Percentiles rank a stretch among this genome's conserved stretches.
Evolutionary conservation across 352 stramenopile genomes (phyloP).

Genomic region (Phytopythium litorale): DNA sequence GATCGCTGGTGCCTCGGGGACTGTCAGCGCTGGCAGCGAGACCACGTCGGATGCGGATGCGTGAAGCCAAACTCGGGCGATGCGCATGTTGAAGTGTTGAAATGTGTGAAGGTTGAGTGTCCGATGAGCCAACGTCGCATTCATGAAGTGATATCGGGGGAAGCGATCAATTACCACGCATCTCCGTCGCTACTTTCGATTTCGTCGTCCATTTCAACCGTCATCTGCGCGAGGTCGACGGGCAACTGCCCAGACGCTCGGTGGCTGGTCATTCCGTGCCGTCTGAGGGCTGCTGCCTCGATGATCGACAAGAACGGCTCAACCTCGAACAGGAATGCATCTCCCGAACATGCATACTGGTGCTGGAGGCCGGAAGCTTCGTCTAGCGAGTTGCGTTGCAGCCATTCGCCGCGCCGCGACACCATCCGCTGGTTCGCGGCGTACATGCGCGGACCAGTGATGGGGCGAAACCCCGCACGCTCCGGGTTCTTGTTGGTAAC

Average conservation of each 20-base stretch:
- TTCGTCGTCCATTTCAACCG: constrained; percentile 48
- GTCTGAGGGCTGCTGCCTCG: constrained; percentile 3
- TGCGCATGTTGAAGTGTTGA: not conserved
- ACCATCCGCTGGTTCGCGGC: constrained; percentile 41
- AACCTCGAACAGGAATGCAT: constrained; percentile 65
- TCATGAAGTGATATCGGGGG: not conserved
- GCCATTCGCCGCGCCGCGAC: constrained; percentile 36
- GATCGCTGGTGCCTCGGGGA: constrained; percentile 16
- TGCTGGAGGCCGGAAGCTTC: constrained; percentile 12
- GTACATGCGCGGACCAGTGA: constrained; percentile 50
- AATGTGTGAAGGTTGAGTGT: not conserved
- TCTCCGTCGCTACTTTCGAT: constrained; percentile 63
- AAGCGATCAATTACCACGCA: constrained; percentile 20
- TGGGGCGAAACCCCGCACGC: constrained; percentile 68
- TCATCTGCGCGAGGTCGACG: constrained; percentile 1
- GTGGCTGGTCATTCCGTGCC: not conserved
- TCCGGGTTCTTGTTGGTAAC: constrained; percentile 68
- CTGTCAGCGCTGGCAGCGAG: not conserved
- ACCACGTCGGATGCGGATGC: constrained; percentile 2
- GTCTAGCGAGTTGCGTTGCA: constrained; percentile 13
- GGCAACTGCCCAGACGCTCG: not conserved
- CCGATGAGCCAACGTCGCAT: not conserved
- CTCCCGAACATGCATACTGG: constrained; percentile 40
- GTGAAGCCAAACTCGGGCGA: not conserved
- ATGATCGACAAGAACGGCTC: constrained; percentile 62